A percentile compares a stretch with the other conserved stretches of the same genome.
These are phyloP conservation scores for Lentinula boryana DNA, from an alignment of 768 basidiomycete genomes.

Conservation along the genomic window DNA sequence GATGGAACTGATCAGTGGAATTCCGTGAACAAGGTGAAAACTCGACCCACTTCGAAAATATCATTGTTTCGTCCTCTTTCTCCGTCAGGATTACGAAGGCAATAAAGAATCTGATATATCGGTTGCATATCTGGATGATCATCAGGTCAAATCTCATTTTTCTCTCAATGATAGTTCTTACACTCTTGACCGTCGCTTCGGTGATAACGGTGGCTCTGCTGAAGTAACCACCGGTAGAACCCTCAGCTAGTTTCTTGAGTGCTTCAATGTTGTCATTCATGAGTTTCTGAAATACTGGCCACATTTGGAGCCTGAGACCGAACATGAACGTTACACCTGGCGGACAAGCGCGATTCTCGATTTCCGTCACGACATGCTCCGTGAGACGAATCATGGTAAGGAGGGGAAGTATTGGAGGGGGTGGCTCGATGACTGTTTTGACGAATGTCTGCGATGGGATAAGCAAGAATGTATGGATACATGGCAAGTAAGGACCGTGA, in stretches of 20 bases:
- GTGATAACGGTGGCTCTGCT: conserved; percentile 57
- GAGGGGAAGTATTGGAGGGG: conserved; percentile 70
- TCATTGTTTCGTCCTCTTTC: conserved; percentile 91
- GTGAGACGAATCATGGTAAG: conserved; percentile 90
- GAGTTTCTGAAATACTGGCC: conserved; percentile 89
- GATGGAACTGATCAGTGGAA: not conserved
- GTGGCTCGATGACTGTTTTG: conserved; percentile 60
- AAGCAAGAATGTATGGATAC: not conserved
- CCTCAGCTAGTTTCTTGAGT: conserved; percentile 79
- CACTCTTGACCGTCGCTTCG: conserved; percentile 59
- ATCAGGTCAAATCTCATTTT: conserved; percentile 1
- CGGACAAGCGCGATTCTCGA: conserved; percentile 70
- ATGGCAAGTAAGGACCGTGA: not conserved
- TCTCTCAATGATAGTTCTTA: conserved; percentile 24
- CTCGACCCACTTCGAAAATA: conserved; percentile 78
- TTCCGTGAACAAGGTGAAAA: not conserved
- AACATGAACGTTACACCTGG: conserved; percentile 83
- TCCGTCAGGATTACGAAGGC: conserved; percentile 75
- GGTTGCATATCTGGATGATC: conserved; percentile 52
- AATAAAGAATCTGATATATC: conserved; percentile 79
- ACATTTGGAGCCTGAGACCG: conserved; percentile 76
- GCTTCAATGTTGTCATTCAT: conserved; percentile 82
- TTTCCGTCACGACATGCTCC: conserved; percentile 69
- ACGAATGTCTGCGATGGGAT: conserved; percentile 52
- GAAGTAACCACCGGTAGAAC: conserved; percentile 55